phyloP scores from a whole-genome alignment of 1,284 basidiomycete genomes.

The Cutaneotrichosporon cutaneum region DNA sequence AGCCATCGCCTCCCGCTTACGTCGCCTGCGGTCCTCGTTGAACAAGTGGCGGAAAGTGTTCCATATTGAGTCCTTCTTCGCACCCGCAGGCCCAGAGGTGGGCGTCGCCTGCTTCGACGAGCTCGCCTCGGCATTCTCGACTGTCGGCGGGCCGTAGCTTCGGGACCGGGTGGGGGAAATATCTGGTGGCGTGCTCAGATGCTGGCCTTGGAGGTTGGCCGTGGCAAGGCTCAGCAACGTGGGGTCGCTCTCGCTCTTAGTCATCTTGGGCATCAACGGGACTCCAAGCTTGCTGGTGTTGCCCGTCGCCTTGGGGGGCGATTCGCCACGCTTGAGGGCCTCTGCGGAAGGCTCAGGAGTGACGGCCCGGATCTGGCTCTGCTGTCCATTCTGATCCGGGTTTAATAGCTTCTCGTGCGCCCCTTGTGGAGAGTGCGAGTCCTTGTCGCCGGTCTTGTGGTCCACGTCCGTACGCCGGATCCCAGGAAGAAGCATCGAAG shows the following conservation, averaged over 20 bases:
- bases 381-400: slow-evolving; percentile 12
- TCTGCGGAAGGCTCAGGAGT: slow-evolving; percentile 6
- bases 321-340: slow-evolving; percentile 24
- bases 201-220: neutral
- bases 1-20: slow-evolving; percentile 35
- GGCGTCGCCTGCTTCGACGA: neutral
- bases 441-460: slow-evolving; percentile 13
- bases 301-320: slow-evolving; percentile 40
- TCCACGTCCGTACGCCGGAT: slow-evolving; percentile 21
- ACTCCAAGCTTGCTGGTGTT: neutral
- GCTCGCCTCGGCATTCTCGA: neutral
- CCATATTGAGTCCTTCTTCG: slow-evolving; percentile 53
- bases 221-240: slow-evolving; percentile 8
- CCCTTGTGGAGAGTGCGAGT: neutral
- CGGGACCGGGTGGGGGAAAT: slow-evolving; percentile 2
- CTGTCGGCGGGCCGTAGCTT: neutral
- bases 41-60: slow-evolving; percentile 55
- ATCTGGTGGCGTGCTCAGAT: neutral
- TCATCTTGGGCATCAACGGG: slow-evolving; percentile 20
- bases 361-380: slow-evolving; percentile 3
- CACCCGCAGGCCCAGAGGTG: neutral
- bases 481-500: slow-evolving; percentile 65
- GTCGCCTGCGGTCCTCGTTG: slow-evolving; percentile 53
- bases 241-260: slow-evolving; percentile 33
- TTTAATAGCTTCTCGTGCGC: neutral